Conservation (phyloP, 345 rosid species). For the Dimocarpus longan region DNA sequence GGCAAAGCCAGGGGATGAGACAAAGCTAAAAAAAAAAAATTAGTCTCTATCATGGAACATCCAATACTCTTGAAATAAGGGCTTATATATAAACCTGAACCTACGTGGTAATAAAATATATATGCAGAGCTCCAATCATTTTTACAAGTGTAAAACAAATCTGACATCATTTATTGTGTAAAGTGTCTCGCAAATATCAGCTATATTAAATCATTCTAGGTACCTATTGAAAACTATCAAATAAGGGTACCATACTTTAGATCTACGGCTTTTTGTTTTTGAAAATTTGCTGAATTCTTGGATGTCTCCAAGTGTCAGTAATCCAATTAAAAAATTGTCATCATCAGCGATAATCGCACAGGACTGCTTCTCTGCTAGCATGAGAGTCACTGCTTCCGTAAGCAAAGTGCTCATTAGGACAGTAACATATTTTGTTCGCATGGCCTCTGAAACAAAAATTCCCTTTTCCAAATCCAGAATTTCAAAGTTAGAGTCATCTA, state of each 20-base stretch:
- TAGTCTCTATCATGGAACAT: not conserved
- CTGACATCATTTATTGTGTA: not conserved
- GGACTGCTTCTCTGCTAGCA: conserved; percentile 88
- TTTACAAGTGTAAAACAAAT: not conserved
- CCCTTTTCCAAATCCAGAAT: conserved; percentile 46
- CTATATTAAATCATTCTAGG: not conserved
- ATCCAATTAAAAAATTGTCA: conserved; percentile 60
- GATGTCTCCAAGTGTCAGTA: conserved; percentile 69
- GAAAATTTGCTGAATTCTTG: conserved; percentile 54
- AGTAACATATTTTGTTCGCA: conserved; percentile 81
- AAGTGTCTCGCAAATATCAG: not conserved
- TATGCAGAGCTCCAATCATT: not conserved
- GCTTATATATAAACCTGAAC: not conserved
- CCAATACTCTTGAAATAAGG: not conserved
- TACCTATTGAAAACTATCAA: not conserved
- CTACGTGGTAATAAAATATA: not conserved
- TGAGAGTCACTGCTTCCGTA: conserved; percentile 71
- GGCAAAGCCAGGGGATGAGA: not conserved
- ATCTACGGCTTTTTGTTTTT: conserved; percentile 37
- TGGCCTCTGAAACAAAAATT: conserved; percentile 77
- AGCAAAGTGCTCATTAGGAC: conserved; percentile 67
- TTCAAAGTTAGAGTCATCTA: conserved; percentile 47
- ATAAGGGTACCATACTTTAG: conserved; percentile 51
- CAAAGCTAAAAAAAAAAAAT: not conserved
- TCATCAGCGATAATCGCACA: conserved; percentile 79